Evolutionary conservation across 2,329 filamentous ascomycete species (phyloP), one percentile per base, ranked within the genome.

Genomic region (Alternaria sp.): DNA sequence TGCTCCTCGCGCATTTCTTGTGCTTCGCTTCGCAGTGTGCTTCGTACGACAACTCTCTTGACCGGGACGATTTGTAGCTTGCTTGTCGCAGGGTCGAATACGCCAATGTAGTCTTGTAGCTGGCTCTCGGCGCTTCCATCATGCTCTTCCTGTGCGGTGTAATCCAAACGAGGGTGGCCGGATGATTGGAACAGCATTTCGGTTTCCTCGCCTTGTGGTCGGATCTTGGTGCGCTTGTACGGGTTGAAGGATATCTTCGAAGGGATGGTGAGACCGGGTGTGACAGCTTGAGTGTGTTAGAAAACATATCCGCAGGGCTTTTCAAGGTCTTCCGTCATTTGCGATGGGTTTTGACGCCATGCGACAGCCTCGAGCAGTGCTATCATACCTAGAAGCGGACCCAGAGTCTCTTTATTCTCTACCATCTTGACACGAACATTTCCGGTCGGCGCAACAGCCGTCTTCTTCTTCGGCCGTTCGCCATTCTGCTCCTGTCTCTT

Each of bases 101-200:
- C 81, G 55, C 86, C 88, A 62, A 89, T 76, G 68, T 90, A 90
- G 78, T 90, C 87, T 68, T 86, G 86, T 60, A 87, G 75, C 63
- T 85, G 79, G 28, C 82, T 83, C 61, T 88, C 84, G 25, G 80
- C 75, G 58, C 77, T 78, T 23, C 78, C 78, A 54, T 83, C 81
- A 44, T 82, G 80, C 58, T 86, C 83, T 62, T 84, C 82, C 36
- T 80, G 81, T 21, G 86, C 88, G 19, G 83, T 82, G 69, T 88
- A 90, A 76, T 90, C 87, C 57, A 90, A 82, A 56, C 84, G 86
- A 13, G 86, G 81, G 67, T 90, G 88, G 52, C 85, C 80, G 25
- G 87, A 88, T 6, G 88, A 88, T 64, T 90, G 87, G 10, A 90
- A 82, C 36, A 90, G 82, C 7, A 89, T 74, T 59, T 87, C 83